Evolutionary conservation across 164 flowering plant species (phyloP).

Genomic region (Magnolia officinalis): DNA sequence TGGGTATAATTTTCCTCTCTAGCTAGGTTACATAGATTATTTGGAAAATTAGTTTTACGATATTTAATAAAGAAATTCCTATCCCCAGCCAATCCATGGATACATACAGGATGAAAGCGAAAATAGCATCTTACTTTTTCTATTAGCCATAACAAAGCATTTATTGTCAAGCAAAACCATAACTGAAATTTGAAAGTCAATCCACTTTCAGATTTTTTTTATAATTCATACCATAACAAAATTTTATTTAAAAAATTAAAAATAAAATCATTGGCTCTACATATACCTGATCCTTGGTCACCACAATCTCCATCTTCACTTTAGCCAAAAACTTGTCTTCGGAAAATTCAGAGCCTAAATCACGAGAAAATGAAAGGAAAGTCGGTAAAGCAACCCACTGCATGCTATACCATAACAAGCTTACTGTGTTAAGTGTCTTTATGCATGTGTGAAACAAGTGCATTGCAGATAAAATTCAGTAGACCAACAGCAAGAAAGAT

Average conservation of each 20-base stretch:
- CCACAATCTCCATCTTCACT: conserved; percentile 89
- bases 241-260: background rate
- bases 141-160: too few relatives aligned
- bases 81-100: too few relatives aligned
- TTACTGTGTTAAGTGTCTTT: background rate
- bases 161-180: background rate
- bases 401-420: background rate
- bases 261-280: background rate
- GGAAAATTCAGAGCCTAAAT: conserved; percentile 83
- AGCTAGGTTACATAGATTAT: too few relatives aligned
- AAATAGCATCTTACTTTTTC: too few relatives aligned
- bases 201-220: background rate
- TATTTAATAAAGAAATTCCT: too few relatives aligned
- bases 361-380: background rate
- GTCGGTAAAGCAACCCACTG: background rate
- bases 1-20: too few relatives aligned
- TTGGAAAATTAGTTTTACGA: too few relatives aligned
- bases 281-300: conserved; percentile 78
- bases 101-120: too few relatives aligned
- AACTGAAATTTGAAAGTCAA: too few relatives aligned
- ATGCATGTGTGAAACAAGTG: background rate
- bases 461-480: background rate
- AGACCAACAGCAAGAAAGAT: background rate
- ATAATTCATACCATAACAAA: background rate
- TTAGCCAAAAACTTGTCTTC: conserved; percentile 87